Evolutionary conservation across 2,329 filamentous ascomycete genomes (phyloP).

Genomic region (Fusarium fujikuroi): DNA sequence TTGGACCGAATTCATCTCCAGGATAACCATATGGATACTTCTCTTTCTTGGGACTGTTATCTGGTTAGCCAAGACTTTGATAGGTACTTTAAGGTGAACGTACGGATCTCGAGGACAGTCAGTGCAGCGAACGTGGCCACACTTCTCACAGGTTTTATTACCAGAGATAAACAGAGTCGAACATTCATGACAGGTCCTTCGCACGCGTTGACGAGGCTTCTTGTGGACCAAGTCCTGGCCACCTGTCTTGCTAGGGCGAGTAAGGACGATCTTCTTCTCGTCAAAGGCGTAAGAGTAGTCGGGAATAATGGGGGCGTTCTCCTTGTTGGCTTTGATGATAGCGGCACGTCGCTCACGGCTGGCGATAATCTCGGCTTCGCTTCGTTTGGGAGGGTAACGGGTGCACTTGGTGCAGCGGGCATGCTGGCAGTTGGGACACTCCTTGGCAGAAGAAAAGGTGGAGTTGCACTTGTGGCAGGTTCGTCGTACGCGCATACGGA

Average conservation of each 20-base stretch:
- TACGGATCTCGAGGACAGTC: slow-evolving; percentile 85
- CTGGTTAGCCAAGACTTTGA: slow-evolving; percentile 13
- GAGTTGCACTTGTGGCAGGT: slow-evolving; percentile 85
- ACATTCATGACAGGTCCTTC: slow-evolving; percentile 82
- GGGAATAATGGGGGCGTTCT: slow-evolving; percentile 64
- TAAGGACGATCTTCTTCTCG: slow-evolving; percentile 64
- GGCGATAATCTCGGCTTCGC: slow-evolving; percentile 64
- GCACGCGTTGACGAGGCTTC: slow-evolving; percentile 76
- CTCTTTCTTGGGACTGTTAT: slow-evolving; percentile 68
- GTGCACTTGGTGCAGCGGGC: slow-evolving; percentile 82
- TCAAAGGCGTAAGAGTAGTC: slow-evolving; percentile 59
- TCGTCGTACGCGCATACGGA: slow-evolving; percentile 80
- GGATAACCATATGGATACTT: slow-evolving; percentile 78
- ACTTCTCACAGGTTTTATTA: slow-evolving; percentile 72
- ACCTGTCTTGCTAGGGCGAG: slow-evolving; percentile 71
- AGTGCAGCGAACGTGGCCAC: slow-evolving; percentile 79
- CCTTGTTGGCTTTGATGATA: slow-evolving; percentile 65
- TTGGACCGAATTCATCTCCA: slow-evolving; percentile 68
- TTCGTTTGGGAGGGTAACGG: slow-evolving; percentile 75
- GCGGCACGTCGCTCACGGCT: slow-evolving; percentile 63
- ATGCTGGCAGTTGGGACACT: slow-evolving; percentile 83
- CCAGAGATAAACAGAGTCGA: slow-evolving; percentile 67
- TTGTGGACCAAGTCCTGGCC: slow-evolving; percentile 78
- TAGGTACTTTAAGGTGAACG: slow-evolving; percentile 51
- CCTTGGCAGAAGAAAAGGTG: slow-evolving; percentile 76